Percentiles rank a stretch among this genome's conserved stretches.
Evolutionary conservation across 2,329 filamentous ascomycete genomes (phyloP).

Genomic region (Alternaria gaisen): DNA sequence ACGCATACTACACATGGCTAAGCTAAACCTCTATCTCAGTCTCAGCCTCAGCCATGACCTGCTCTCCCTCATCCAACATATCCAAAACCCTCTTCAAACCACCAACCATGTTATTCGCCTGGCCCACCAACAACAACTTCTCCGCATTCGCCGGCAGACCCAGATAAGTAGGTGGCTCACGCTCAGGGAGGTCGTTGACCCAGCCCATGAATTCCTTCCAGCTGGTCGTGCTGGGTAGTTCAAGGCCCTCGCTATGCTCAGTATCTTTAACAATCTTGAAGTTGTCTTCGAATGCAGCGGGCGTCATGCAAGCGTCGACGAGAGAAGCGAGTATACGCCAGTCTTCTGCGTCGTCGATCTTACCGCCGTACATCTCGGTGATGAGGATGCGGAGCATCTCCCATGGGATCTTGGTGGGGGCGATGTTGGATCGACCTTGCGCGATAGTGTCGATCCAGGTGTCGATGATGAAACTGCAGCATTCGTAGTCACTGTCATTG

Average conservation of each 20-base stretch:
- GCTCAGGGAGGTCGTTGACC: constrained; percentile 91
- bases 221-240: constrained; percentile 80
- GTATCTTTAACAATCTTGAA: constrained; percentile 80
- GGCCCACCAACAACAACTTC: constrained; percentile 88
- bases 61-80: constrained; percentile 92
- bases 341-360: constrained; percentile 91
- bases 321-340: constrained; percentile 77
- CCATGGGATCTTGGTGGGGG: constrained; percentile 94
- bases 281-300: constrained; percentile 88
- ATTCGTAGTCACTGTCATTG: constrained; percentile 99
- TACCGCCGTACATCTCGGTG: constrained; percentile 95
- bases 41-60: constrained; percentile 75
- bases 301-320: constrained; percentile 81
- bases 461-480: constrained; percentile 94
- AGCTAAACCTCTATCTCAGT: constrained; percentile 18
- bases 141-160: constrained; percentile 95
- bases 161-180: constrained; percentile 94
- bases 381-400: constrained; percentile 91
- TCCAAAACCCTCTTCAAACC: constrained; percentile 87
- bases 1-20: not conserved
- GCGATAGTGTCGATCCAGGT: constrained; percentile 88
- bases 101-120: constrained; percentile 83
- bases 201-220: constrained; percentile 88
- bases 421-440: constrained; percentile 87
- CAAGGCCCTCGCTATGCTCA: constrained; percentile 67